Conservation (phyloP, 352 stramenopile species). For the Saprolegnia parasitica region DNA sequence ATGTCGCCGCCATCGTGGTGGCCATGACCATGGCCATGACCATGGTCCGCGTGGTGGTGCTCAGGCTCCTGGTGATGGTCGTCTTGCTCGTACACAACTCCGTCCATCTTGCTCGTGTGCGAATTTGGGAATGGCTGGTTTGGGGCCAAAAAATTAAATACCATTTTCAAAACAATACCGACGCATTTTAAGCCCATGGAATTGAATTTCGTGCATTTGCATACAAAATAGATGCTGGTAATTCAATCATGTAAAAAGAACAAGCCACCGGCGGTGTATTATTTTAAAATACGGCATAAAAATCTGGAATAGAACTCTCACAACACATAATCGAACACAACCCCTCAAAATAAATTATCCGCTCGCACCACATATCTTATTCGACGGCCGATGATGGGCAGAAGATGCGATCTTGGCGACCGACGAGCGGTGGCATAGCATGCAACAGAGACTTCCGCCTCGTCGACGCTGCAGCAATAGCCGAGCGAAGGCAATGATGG, state of each 20-base stretch:
- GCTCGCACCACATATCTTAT: neutral
- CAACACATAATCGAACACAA: neutral
- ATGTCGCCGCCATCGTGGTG: conserved; percentile 9
- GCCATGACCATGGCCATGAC: neutral
- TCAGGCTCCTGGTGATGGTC: conserved; percentile 24
- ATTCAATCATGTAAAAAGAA: too few species aligned
- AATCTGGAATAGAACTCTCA: neutral
- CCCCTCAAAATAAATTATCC: too few species aligned
- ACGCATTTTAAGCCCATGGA: neutral
- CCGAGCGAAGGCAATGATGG: neutral
- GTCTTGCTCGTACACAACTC: conserved; percentile 29
- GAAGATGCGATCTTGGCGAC: neutral
- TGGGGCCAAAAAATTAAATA: conserved; percentile 3
- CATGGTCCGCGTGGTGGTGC: conserved; percentile 9
- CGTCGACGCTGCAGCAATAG: too few species aligned
- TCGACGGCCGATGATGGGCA: neutral
- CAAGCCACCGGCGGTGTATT: neutral
- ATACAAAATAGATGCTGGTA: too few species aligned
- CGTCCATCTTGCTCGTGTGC: conserved; percentile 27
- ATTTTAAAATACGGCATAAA: neutral
- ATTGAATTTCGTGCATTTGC: too few species aligned
- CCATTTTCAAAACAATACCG: neutral
- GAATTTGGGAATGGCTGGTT: conserved; percentile 13
- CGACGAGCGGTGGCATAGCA: neutral
- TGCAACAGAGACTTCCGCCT: too few species aligned